A percentile compares a stretch with the other conserved stretches of the same genome.
Evolutionary conservation across 441 rosid genomes (phyloP).

Genomic region (Corymbia citriodora): DNA sequence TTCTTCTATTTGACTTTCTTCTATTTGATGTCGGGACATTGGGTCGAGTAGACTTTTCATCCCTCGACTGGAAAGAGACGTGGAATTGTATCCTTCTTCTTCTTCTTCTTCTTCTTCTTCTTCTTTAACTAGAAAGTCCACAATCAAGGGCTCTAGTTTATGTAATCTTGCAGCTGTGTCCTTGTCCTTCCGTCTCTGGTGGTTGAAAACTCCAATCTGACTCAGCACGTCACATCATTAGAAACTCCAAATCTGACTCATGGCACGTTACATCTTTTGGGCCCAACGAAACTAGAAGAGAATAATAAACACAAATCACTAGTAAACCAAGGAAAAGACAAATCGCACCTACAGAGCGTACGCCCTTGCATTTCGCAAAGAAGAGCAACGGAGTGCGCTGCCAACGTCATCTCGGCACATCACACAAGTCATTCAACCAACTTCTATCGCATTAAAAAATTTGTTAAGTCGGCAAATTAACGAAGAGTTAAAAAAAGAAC

Average conservation of each 20-base stretch:
- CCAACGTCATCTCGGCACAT: neutral
- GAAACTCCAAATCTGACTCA: neutral
- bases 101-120: too few relatives aligned
- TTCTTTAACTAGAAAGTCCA: neutral
- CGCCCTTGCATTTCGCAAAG: neutral
- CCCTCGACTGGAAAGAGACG: neutral
- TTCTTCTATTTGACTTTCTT: neutral
- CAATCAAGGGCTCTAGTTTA: neutral
- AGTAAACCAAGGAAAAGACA: neutral
- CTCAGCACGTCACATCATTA: neutral
- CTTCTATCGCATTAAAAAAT: neutral
- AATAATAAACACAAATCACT: neutral
- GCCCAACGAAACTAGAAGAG: neutral
- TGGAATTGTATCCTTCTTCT: neutral
- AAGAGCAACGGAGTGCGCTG: neutral
- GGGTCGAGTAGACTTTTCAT: neutral
- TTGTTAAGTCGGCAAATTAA: neutral
- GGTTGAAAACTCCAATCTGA: neutral
- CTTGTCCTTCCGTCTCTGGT: neutral
- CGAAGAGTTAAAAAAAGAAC: too few relatives aligned
- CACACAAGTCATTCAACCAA: neutral
- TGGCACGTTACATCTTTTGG: neutral
- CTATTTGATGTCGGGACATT: neutral
- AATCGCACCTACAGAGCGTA: rapidly evolving
- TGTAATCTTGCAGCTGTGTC: neutral